Conservation (phyloP, 345 rosid genomes). For the Adansonia digitata region DNA sequence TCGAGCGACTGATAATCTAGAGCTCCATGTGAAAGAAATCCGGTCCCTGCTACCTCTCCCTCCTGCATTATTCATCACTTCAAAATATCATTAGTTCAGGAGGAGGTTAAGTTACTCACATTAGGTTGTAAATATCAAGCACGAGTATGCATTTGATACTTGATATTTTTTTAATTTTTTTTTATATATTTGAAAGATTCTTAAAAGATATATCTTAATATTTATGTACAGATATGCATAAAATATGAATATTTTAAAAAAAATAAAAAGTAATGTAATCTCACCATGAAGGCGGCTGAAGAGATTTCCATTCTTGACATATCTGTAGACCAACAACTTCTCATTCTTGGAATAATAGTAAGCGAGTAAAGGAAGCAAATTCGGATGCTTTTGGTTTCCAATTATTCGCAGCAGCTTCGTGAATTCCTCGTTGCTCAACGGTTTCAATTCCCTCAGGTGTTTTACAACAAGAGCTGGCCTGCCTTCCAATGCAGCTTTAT, state of each 20-base stretch:
- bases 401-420: constrained; percentile 27
- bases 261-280: no score
- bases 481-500: constrained; percentile 39
- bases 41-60: constrained; percentile 30
- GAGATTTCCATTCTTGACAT: constrained; percentile 44
- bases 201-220: no score
- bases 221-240: no score
- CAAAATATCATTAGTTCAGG: neutral
- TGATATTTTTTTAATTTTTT: no score
- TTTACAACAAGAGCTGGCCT: constrained; percentile 38
- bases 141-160: no score
- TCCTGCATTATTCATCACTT: constrained; percentile 22
- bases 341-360: constrained; percentile 64
- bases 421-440: constrained; percentile 42
- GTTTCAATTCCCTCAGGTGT: constrained; percentile 40
- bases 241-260: no score
- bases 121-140: no score
- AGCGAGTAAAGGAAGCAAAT: constrained; percentile 58
- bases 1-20: constrained; percentile 42
- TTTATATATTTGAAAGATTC: no score
- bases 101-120: no score
- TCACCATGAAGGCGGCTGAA: constrained; percentile 50
- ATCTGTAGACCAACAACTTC: constrained; percentile 44
- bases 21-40: constrained; percentile 41
- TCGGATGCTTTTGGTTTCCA: constrained; percentile 37